Evolutionary conservation across 2,329 filamentous ascomycete genomes (phyloP).

Genomic region (Trichoderma brevicompactum): DNA sequence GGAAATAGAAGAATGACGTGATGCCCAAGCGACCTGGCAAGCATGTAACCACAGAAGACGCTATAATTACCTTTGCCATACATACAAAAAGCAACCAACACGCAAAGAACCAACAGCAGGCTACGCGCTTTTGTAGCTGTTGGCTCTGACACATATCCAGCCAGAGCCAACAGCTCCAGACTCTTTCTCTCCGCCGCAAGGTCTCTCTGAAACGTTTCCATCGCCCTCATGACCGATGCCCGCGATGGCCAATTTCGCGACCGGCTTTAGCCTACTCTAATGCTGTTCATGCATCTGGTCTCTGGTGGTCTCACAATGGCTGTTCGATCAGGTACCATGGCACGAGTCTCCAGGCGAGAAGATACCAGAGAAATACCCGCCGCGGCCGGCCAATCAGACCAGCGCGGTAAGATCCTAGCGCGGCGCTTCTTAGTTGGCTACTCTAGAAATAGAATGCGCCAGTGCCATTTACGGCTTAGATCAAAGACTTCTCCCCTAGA

Average conservation of each 20-base stretch:
- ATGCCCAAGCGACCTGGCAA: not conserved
- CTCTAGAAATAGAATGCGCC: conserved; percentile 22
- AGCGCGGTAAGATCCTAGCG: conserved; percentile 30
- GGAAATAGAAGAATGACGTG: conserved; percentile 23
- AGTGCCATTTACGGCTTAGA: not conserved
- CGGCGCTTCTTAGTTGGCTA: conserved; percentile 15
- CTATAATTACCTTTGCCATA: conserved; percentile 4
- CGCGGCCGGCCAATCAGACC: conserved; percentile 27
- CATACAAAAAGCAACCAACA: not conserved
- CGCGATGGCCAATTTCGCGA: conserved; percentile 14
- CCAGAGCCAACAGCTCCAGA: conserved; percentile 1
- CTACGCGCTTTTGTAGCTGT: conserved; percentile 27
- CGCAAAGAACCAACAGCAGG: conserved; percentile 5
- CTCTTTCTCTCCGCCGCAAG: not conserved
- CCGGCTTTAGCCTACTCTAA: not conserved
- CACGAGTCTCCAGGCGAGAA: not conserved
- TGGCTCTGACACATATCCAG: conserved; percentile 6
- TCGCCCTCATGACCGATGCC: conserved; percentile 7
- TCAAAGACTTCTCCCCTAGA: not conserved
- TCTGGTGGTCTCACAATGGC: conserved; percentile 5
- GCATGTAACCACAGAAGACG: not conserved
- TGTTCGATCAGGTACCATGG: conserved; percentile 13
- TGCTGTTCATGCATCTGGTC: conserved; percentile 9
- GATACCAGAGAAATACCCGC: conserved; percentile 5
- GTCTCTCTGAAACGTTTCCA: conserved; percentile 23